These are phyloP conservation scores for Crithidia mellificae DNA, from an alignment of 208 protist species.

Conservation along the genomic window DNA sequence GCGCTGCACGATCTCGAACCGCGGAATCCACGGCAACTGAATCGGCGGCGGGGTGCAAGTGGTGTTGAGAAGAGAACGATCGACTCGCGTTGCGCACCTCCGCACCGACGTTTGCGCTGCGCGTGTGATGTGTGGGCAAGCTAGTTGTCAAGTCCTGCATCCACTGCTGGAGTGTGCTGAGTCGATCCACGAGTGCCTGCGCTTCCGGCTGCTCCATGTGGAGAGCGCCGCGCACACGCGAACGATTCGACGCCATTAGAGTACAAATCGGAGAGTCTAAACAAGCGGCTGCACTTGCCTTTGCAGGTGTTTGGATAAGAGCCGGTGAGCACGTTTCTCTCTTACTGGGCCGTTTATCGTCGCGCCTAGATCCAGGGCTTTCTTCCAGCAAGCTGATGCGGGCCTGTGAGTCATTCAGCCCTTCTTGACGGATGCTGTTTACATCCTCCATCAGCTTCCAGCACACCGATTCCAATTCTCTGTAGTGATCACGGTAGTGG, in stretches of 20 bases:
- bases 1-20: neutral
- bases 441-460: constrained; percentile 21
- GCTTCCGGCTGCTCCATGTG: neutral
- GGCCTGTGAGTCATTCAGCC: neutral
- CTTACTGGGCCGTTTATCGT: too few relatives aligned
- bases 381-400: neutral
- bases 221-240: constrained; percentile 1
- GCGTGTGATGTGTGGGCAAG: too few relatives aligned
- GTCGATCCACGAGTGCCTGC: constrained; percentile 10
- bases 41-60: neutral
- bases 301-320: too few relatives aligned
- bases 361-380: neutral
- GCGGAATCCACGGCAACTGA: neutral
- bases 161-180: constrained; percentile 18
- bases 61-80: too few relatives aligned
- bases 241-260: too few relatives aligned
- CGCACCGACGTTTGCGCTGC: too few relatives aligned
- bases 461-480: constrained; percentile 21
- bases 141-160: constrained; percentile 3
- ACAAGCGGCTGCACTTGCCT: too few relatives aligned
- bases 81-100: too few relatives aligned
- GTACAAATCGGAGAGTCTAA: too few relatives aligned
- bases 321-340: too few relatives aligned
- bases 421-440: neutral
- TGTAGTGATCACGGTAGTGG: constrained; percentile 10